Conservation (phyloP, 2,329 filamentous ascomycete species). For the Orbilia brochopaga region DNA sequence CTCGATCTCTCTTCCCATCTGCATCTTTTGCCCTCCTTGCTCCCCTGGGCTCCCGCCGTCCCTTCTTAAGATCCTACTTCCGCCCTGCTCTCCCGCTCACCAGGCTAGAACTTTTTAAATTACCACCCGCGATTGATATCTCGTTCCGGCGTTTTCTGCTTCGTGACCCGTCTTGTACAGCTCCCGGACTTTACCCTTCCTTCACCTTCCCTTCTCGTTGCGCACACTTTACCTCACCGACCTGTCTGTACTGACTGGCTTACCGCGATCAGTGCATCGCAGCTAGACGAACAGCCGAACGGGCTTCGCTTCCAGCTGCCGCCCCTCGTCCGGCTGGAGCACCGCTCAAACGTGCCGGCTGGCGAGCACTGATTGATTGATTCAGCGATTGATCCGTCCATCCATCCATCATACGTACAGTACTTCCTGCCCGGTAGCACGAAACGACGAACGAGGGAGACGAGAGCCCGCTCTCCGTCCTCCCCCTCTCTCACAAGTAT, state of each 20-base stretch:
- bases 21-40: slow-evolving; percentile 5
- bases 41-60: slow-evolving; percentile 1
- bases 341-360: no score
- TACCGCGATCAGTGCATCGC: no score
- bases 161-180: background rate
- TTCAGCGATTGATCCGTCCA: no score
- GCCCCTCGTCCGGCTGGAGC: background rate
- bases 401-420: background rate
- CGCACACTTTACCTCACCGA: no score
- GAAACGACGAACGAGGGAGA: background rate
- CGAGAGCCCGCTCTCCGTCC: slow-evolving; percentile 1
- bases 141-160: background rate
- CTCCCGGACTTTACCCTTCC: background rate
- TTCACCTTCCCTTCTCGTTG: background rate
- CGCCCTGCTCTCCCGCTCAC: background rate
- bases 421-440: background rate
- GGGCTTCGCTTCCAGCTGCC: slow-evolving; percentile 7
- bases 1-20: slow-evolving; percentile 27
- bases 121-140: background rate
- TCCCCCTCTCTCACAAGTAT: background rate
- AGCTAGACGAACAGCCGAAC: background rate
- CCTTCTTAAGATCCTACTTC: background rate
- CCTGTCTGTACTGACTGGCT: no score
- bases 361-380: no score
- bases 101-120: slow-evolving; percentile 5